Evolutionary conservation across 1,139 yeast species (phyloP).

Genomic region (Suhomyces terraborum): DNA sequence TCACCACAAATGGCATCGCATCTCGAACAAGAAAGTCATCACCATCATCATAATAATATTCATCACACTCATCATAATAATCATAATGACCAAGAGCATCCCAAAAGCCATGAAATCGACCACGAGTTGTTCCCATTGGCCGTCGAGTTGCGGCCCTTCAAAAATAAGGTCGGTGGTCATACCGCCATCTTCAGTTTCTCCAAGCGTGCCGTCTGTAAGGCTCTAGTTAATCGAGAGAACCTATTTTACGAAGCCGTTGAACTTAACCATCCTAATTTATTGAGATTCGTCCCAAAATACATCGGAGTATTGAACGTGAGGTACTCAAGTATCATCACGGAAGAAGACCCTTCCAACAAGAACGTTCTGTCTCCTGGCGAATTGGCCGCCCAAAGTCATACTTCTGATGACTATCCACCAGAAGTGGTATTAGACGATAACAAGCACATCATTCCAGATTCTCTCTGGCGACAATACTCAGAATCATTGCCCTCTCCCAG

Average conservation of each 20-base stretch:
- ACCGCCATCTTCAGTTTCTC: constrained; percentile 94
- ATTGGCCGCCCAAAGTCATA: not conserved
- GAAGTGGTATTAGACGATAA: constrained; percentile 89
- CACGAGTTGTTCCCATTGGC: constrained; percentile 58
- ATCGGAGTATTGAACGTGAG: constrained; percentile 93
- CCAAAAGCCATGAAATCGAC: constrained; percentile 1
- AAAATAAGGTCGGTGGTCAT: constrained; percentile 96
- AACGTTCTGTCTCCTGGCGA: constrained; percentile 15
- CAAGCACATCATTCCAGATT: constrained; percentile 83
- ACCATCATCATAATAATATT: too few species aligned
- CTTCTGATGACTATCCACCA: constrained; percentile 48
- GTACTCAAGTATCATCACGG: constrained; percentile 55
- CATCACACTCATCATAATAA: too few species aligned
- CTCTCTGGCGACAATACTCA: constrained; percentile 66
- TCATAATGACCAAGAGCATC: too few species aligned
- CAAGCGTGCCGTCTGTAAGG: constrained; percentile 93
- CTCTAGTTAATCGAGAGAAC: constrained; percentile 85
- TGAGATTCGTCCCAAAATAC: constrained; percentile 87
- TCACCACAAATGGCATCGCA: not conserved
- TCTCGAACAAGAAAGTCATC: not conserved
- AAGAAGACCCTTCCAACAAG: constrained; percentile 18
- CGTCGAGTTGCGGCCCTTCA: constrained; percentile 84
- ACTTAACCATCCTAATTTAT: constrained; percentile 68
- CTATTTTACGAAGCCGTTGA: constrained; percentile 90
- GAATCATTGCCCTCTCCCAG: constrained; percentile 54